Evolutionary conservation across 129 eudicot genomes (phyloP), one percentile per base, ranked within the genome.

Genomic region (Centella asiatica): DNA sequence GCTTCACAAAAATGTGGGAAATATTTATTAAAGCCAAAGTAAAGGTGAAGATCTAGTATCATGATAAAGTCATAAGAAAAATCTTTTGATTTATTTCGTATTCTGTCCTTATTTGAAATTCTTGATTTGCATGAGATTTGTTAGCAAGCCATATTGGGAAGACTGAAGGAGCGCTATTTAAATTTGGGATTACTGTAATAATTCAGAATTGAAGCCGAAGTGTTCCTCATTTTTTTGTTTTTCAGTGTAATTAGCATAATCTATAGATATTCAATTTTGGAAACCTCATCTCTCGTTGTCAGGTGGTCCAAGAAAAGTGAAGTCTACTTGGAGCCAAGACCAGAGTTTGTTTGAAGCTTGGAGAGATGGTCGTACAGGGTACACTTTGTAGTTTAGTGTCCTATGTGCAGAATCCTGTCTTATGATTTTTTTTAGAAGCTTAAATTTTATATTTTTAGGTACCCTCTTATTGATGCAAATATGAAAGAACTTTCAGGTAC

Each of bases 341-440:
- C 72, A 49, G 22, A 68, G 55, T 34, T 47, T 84, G 25, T 84
- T 84, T 69, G 84, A 78, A 68, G 61, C 87, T 27, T 84, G 93
- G 93, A 77, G 62, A 60, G 74, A 75, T 36, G 93, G 87, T 50
- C 74, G 64, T 20, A 80, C 93, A 6, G 93, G 93, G 93, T 84
- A 74, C 20, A 49, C 15, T 6, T 32, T 7, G 12, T 34, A 34
- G 28, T 34, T 40, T 57, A 22, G 37, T 57, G n/a, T 33, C 46
- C 46, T 34, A 24, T 46, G n/a, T 20, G 29, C 29, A 19, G 61
- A 4, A 3, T 14, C 25, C 23, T n/a, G 18, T 31, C 40, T 56
- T 28, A 5, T 57, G 31, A 57, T 34, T n/a, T 5, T 22, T 17
- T 57, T 33, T 33, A 7, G 37, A 9, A 18, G 9, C 34, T 4